Evolutionary conservation across 768 basidiomycete genomes (phyloP).

Genomic region (Mycena kentingensis): DNA sequence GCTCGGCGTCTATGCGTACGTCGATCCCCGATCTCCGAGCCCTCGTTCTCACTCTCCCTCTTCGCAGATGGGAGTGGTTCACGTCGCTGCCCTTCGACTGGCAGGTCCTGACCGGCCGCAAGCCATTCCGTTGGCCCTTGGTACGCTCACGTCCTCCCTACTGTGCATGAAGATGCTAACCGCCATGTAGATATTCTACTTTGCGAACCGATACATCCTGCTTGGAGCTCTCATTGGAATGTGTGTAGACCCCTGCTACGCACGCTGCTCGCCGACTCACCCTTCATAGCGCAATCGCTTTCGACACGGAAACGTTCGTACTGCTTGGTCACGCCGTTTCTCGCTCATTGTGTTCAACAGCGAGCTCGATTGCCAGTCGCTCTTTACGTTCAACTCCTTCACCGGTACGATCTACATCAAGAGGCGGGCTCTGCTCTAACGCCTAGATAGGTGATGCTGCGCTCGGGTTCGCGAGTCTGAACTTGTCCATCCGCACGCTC

Average conservation of each 20-base stretch:
- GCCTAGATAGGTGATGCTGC: too few relatives aligned
- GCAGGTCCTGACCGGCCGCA: conserved; percentile 42
- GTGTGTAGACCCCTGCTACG: conserved; percentile 29
- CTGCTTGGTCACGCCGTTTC: not conserved
- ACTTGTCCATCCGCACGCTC: conserved; percentile 51
- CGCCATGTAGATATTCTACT: conserved; percentile 44
- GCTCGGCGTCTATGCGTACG: conserved; percentile 58
- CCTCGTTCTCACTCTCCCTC: conserved; percentile 1
- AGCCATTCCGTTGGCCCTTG: conserved; percentile 49
- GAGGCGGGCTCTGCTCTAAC: too few relatives aligned
- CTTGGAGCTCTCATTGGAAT: conserved; percentile 47
- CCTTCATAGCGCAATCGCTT: conserved; percentile 47
- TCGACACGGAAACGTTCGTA: conserved; percentile 49
- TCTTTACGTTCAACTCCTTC: conserved; percentile 65
- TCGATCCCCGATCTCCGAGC: conserved; percentile 12
- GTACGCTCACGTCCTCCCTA: conserved; percentile 25
- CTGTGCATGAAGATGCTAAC: conserved; percentile 1
- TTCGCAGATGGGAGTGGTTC: conserved; percentile 64
- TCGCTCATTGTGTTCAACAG: conserved; percentile 25
- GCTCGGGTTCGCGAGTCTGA: conserved; percentile 53
- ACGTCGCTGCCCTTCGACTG: conserved; percentile 51
- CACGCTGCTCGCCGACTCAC: not conserved
- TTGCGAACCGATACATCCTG: conserved; percentile 45
- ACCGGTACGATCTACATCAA: too few relatives aligned
- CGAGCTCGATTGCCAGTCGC: conserved; percentile 58